Conservation (phyloP, 345 rosid species). For the Dipteronia dyeriana region DNA sequence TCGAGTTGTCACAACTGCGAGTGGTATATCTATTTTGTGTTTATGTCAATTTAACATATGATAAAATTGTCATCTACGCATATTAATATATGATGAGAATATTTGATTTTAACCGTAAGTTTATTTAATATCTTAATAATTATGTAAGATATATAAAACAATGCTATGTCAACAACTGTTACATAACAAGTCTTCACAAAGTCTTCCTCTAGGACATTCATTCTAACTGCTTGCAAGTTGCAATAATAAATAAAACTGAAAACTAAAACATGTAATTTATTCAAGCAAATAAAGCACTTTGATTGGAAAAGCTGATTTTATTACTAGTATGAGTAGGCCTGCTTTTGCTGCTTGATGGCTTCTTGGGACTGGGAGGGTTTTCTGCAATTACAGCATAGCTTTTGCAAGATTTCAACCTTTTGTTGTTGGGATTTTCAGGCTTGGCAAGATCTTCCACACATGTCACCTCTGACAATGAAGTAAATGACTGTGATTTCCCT, state of each 20-base stretch:
- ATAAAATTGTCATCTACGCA: no score
- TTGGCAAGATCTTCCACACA: conserved; percentile 39
- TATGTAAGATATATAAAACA: no score
- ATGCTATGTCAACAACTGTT: not conserved
- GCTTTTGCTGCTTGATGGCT: not conserved
- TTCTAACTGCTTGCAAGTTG: not conserved
- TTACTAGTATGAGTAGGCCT: conserved; percentile 6
- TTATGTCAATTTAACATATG: no score
- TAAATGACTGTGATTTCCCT: conserved; percentile 48
- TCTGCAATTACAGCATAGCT: not conserved
- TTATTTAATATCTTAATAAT: no score
- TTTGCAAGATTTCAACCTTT: conserved; percentile 27
- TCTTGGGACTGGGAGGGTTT: not conserved
- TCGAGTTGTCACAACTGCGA: no score
- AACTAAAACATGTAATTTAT: not conserved
- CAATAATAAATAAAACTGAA: not conserved
- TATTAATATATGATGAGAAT: no score
- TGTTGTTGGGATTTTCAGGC: conserved; percentile 41
- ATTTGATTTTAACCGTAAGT: no score
- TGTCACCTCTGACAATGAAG: conserved; percentile 27
- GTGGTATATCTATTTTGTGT: no score
- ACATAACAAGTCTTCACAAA: not conserved
- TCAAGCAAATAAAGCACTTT: conserved; percentile 18
- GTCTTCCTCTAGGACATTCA: not conserved
- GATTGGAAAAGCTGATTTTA: conserved; percentile 1